These are phyloP conservation scores for Xylaria polymorpha DNA, from an alignment of 2,329 filamentous ascomycete genomes.

Conservation along the genomic window DNA sequence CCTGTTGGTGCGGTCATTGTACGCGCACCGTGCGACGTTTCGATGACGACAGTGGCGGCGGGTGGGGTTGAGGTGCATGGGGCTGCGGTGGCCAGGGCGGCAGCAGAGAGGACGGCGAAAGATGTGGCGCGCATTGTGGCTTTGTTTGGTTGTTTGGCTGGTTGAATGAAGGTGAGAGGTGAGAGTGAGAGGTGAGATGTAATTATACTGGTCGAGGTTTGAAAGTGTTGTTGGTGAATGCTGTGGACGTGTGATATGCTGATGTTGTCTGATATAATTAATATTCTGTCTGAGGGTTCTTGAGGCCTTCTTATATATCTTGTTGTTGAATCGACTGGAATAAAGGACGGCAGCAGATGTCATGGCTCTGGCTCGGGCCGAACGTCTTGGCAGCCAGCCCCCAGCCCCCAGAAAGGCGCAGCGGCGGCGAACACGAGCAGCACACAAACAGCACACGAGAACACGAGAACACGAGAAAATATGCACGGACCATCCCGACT, in stretches of 20 bases:
- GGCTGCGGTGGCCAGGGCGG: slow-evolving; percentile 36
- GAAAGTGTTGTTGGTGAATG: no score
- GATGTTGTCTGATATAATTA: no score
- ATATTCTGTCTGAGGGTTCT: not conserved
- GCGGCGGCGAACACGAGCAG: not conserved
- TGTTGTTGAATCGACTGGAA: no score
- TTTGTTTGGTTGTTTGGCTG: not conserved
- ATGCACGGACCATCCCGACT: not conserved
- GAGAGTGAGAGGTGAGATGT: no score
- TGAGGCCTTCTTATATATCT: not conserved
- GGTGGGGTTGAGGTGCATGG: not conserved
- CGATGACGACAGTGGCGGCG: slow-evolving; percentile 36
- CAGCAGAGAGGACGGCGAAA: slow-evolving; percentile 34
- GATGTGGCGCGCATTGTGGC: slow-evolving; percentile 29
- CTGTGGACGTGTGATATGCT: no score
- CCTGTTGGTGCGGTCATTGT: slow-evolving; percentile 39
- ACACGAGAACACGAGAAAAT: slow-evolving; percentile 19
- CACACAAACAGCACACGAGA: slow-evolving; percentile 13
- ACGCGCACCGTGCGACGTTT: slow-evolving; percentile 38
- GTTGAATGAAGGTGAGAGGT: no score
- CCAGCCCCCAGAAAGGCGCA: no score
- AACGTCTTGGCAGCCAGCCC: not conserved
- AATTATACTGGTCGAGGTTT: no score
- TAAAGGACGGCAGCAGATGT: no score
- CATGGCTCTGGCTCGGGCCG: not conserved